These are phyloP conservation scores for Hondaea fermentalgiana DNA, from an alignment of 108 stramenopile genomes.

Conservation along the genomic window DNA sequence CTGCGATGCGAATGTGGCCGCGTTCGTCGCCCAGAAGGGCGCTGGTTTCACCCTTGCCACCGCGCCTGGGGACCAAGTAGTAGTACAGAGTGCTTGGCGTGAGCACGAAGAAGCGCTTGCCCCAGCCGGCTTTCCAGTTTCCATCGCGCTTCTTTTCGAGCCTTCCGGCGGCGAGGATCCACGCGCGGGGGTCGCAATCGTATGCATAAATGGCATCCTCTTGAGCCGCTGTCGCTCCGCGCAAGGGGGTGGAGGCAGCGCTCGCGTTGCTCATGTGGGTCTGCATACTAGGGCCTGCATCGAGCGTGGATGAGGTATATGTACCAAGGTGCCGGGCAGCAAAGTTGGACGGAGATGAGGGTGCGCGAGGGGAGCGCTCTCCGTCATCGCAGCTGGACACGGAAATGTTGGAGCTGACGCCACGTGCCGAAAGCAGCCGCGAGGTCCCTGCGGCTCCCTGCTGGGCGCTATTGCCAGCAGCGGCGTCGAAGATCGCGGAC, in stretches of 20 bases:
- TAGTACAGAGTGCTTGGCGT: background rate
- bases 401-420: background rate
- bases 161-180: background rate
- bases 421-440: background rate
- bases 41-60: background rate
- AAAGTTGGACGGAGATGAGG: background rate
- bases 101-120: constrained; percentile 7
- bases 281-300: background rate
- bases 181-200: constrained; percentile 7
- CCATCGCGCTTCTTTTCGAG: constrained; percentile 18
- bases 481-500: background rate
- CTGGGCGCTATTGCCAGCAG: background rate
- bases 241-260: background rate
- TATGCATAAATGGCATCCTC: background rate
- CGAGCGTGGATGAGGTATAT: background rate
- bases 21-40: background rate
- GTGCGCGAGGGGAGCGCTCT: background rate
- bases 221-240: background rate
- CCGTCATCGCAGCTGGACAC: background rate
- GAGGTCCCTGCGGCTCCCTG: background rate
- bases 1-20: background rate
- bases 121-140: constrained; percentile 12
- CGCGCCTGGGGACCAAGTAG: background rate
- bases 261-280: background rate
- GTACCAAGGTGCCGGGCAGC: background rate